A percentile compares a stretch with the other conserved stretches of the same genome.
Conservation (phyloP, 495 filamentous ascomycete genomes). For the Neurospora sp. region DNA sequence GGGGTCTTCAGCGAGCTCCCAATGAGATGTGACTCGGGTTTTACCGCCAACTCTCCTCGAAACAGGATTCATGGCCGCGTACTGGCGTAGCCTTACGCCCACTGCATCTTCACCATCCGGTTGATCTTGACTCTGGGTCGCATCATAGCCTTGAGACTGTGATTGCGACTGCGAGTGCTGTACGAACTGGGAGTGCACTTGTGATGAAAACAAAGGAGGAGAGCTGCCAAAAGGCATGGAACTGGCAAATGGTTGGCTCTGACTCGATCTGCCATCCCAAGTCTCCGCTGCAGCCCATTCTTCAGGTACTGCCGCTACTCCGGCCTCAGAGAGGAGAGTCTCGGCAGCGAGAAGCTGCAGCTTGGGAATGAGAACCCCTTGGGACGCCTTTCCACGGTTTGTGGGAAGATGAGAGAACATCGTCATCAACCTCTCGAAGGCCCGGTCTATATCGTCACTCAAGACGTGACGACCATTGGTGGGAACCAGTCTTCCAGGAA, state of each 20-base stretch:
- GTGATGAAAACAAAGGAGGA: slow-evolving; percentile 5
- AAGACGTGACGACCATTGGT: neutral
- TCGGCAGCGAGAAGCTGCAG: slow-evolving; percentile 14
- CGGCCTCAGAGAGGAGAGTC: slow-evolving; percentile 14
- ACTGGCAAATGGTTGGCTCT: neutral
- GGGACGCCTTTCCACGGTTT: neutral
- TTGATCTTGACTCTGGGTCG: neutral
- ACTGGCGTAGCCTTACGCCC: slow-evolving; percentile 14
- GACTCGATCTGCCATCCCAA: neutral
- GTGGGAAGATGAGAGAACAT: neutral
- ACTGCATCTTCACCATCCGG: slow-evolving; percentile 3
- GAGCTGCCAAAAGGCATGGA: slow-evolving; percentile 12
- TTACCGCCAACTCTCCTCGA: neutral
- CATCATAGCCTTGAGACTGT: neutral
- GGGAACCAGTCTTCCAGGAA: neutral
- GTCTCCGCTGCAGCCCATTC: neutral
- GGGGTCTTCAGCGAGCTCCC: slow-evolving; percentile 14
- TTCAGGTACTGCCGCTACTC: slow-evolving; percentile 7
- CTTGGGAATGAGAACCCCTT: neutral
- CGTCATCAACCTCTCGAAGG: neutral
- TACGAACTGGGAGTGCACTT: neutral
- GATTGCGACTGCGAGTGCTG: neutral
- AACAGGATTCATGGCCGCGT: slow-evolving; percentile 7
- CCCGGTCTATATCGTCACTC: neutral
- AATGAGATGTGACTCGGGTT: slow-evolving; percentile 7